These are phyloP conservation scores for Pseudozyma tsukubaensis DNA, from an alignment of 1,284 basidiomycete species.

Conservation along the genomic window DNA sequence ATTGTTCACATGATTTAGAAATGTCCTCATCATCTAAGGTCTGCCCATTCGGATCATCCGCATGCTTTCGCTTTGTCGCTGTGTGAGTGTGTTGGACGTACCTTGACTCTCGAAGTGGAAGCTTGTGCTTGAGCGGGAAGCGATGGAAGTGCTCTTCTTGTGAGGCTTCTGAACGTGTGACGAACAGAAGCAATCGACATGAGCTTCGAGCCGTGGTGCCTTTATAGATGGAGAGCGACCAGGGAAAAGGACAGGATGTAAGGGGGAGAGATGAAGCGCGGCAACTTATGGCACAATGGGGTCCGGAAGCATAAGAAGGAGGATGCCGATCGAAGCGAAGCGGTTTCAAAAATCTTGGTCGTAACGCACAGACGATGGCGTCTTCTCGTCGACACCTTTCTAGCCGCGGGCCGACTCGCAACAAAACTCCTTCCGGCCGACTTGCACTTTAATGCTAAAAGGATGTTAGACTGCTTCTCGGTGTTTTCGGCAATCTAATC, in stretches of 20 bases:
- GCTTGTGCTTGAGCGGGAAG: neutral
- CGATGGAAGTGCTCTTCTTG: slow-evolving; percentile 4
- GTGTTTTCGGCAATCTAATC: slow-evolving; percentile 9
- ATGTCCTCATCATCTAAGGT: slow-evolving; percentile 47
- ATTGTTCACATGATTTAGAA: slow-evolving; percentile 58
- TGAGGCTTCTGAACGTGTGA: slow-evolving; percentile 9
- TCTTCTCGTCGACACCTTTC: slow-evolving; percentile 2
- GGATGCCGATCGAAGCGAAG: neutral
- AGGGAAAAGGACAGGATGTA: too few relatives aligned
- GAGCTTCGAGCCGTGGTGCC: neutral
- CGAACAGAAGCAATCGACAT: slow-evolving; percentile 11
- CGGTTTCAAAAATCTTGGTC: neutral
- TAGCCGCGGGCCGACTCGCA: slow-evolving; percentile 21
- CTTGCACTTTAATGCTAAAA: neutral
- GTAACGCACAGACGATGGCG: slow-evolving; percentile 17
- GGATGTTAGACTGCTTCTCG: slow-evolving; percentile 4
- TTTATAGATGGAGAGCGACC: slow-evolving; percentile 1
- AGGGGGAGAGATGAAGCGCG: slow-evolving; percentile 24
- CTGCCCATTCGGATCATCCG: neutral
- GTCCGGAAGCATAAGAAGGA: neutral
- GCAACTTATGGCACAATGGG: neutral
- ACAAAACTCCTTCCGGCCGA: slow-evolving; percentile 3
- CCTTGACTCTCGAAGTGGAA: neutral
- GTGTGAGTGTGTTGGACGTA: neutral
- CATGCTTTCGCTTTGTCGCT: neutral